These are phyloP conservation scores for Microstroma glucosiphilum DNA, from an alignment of 1,284 basidiomycete genomes.

Conservation along the genomic window DNA sequence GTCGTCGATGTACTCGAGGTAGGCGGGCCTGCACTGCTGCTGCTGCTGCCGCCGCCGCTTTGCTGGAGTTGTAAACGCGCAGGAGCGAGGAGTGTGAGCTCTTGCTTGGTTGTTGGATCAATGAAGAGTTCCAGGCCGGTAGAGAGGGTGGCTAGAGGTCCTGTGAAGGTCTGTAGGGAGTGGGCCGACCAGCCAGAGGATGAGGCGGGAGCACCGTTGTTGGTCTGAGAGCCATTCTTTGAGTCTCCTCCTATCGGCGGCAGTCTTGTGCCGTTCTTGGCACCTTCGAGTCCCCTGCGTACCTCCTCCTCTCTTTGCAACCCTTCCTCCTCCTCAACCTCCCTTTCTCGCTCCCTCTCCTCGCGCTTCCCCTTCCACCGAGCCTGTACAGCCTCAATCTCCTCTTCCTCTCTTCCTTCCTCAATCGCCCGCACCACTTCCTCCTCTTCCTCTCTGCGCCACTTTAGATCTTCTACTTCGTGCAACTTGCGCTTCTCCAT, in stretches of 20 bases:
- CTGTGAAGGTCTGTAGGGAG: constrained; percentile 39
- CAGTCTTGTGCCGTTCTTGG: constrained; percentile 14
- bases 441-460: constrained; percentile 32
- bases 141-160: constrained; percentile 36
- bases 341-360: constrained; percentile 18
- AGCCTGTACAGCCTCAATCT: constrained; percentile 16
- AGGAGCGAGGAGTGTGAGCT: no score
- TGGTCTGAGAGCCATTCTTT: constrained; percentile 3
- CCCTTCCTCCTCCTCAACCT: constrained; percentile 13
- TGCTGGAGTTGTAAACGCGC: no score
- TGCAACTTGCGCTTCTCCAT: constrained; percentile 29
- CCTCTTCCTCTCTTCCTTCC: constrained; percentile 28
- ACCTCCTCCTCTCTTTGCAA: constrained; percentile 27
- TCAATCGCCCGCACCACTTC: constrained; percentile 40
- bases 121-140: constrained; percentile 29
- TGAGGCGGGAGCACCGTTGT: constrained; percentile 10
- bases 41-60: no score
- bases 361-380: constrained; percentile 22
- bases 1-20: background rate
- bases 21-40: background rate
- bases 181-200: constrained; percentile 23
- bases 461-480: constrained; percentile 33
- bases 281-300: constrained; percentile 22
- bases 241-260: constrained; percentile 11
- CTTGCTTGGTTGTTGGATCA: background rate